These are phyloP conservation scores for Karstenula rhodostoma DNA, from an alignment of 2,329 filamentous ascomycete genomes.

Conservation along the genomic window DNA sequence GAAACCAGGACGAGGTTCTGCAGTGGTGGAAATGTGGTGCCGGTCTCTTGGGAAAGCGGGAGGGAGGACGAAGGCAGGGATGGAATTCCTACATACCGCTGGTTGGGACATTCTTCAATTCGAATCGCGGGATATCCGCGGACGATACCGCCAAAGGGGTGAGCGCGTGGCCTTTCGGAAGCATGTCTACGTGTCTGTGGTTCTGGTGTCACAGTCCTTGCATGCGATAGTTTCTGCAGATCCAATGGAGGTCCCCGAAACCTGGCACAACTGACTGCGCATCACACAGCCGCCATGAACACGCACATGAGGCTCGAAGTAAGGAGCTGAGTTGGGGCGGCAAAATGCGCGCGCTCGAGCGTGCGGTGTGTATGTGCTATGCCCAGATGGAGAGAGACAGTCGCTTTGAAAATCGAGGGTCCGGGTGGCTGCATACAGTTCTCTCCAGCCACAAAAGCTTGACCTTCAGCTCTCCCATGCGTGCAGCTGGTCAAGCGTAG, in stretches of 20 bases:
- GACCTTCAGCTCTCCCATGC: background rate
- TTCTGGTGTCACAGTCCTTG: constrained; percentile 18
- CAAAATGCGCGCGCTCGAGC: background rate
- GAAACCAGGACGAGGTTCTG: background rate
- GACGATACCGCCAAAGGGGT: constrained; percentile 1
- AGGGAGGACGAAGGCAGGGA: constrained; percentile 6
- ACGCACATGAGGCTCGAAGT: background rate
- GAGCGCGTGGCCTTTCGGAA: constrained; percentile 11
- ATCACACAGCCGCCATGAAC: constrained; percentile 4
- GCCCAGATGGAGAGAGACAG: background rate
- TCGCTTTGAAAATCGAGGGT: background rate
- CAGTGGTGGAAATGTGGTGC: background rate
- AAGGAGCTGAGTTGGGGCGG: constrained; percentile 2
- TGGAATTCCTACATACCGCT: constrained; percentile 12
- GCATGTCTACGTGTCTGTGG: constrained; percentile 13
- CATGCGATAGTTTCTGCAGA: constrained; percentile 10
- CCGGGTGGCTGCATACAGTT: background rate
- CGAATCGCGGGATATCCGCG: constrained; percentile 3
- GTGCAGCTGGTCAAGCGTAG: background rate
- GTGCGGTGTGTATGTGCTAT: background rate
- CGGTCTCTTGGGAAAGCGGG: background rate
- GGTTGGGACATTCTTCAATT: constrained; percentile 7
- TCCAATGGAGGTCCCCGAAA: constrained; percentile 5
- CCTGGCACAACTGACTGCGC: background rate
- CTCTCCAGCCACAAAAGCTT: constrained; percentile 8